Base-by-base conservation (phyloP, 108 stramenopile species). In the Stephanodiscus minutulus region DNA sequence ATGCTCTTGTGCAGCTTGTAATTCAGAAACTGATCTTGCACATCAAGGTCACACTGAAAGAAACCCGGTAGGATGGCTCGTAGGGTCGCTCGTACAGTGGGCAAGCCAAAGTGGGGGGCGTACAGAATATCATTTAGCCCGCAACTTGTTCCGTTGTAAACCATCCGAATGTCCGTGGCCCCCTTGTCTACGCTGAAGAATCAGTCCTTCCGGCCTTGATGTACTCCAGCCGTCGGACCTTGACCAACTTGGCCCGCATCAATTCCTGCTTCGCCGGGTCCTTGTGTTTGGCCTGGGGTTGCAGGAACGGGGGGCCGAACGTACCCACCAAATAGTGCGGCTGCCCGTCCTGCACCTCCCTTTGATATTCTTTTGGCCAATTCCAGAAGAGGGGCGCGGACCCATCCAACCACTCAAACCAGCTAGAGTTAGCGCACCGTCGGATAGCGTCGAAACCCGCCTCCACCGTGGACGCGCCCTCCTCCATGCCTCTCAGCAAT, bases 11-110 rank as follows among this genome's bases (percentile, higher is more conserved):
- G n/a, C n/a, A n/a, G n/a, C n/a, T n/a, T n/a, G 2, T 3, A 33
- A 27, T 86, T 86, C 6, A 73, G 49, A 53, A 86, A 86, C 75
- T 80, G 72, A 41, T 86, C 82, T 0, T 79, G 79, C 11, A 76
- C 55, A 67, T 85, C 81, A 22, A 66, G 61, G 66, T 85, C 77
- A 1, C 66, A 80, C 33, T 67, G 44, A 55, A 64, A 68, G 20
- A 68, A 74, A 0, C 66, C 61, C 62, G 64, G 48, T 1, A 60
- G 21, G 12, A 74, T 9, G 28, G 61, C 64, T 7, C 62, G 2
- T 7, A 72, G 21, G 5, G 43, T 35, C 12, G 62, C 24, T 6
- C 13, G 21, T 10, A 72, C 33, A 4, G 64, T 79, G 36, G 85
- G 85, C 5, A 86, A 39, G 0, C 47, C 68, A 61, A 86, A 86